phyloP scores from a whole-genome alignment of 1,284 basidiomycete genomes.

The Pseudozyma tsukubaensis region DNA sequence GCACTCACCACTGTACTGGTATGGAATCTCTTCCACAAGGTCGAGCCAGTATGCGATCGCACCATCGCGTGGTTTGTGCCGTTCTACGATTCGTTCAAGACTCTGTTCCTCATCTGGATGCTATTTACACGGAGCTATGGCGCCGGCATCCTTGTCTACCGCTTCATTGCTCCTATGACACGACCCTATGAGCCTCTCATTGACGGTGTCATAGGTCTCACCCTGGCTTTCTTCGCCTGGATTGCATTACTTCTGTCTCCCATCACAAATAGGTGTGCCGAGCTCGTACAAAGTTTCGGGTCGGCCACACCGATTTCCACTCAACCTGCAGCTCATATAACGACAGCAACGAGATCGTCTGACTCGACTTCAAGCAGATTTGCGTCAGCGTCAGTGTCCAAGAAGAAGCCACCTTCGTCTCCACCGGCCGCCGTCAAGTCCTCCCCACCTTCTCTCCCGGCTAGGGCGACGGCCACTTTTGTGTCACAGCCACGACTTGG shows the following conservation, averaged over 20 bases:
- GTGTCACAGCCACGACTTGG: not conserved
- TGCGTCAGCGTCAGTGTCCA: slow-evolving; percentile 1
- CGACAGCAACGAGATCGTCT: not conserved
- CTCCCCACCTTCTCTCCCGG: slow-evolving; percentile 7
- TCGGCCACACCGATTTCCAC: not conserved
- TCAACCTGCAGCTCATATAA: not conserved
- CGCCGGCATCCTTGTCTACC: slow-evolving; percentile 38
- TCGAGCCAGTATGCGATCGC: slow-evolving; percentile 43
- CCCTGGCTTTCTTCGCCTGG: slow-evolving; percentile 18
- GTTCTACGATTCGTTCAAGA: slow-evolving; percentile 53
- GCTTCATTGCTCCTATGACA: slow-evolving; percentile 35
- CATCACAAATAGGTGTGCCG: not conserved
- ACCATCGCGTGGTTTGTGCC: slow-evolving; percentile 51
- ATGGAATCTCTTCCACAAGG: slow-evolving; percentile 43
- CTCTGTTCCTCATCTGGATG: slow-evolving; percentile 51
- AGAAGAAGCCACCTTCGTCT: slow-evolving; percentile 23
- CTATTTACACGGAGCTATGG: slow-evolving; percentile 48
- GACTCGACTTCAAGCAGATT: not conserved
- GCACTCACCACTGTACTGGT: slow-evolving; percentile 43
- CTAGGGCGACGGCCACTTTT: not conserved
- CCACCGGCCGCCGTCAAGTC: slow-evolving; percentile 10
- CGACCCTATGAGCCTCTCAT: slow-evolving; percentile 42
- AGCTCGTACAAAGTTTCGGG: not conserved
- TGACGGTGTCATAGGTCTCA: slow-evolving; percentile 22
- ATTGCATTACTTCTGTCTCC: slow-evolving; percentile 15